A percentile compares a stretch with the other conserved stretches of the same genome.
Conservation (phyloP, 768 basidiomycete species). For the Cyathus striatus region DNA sequence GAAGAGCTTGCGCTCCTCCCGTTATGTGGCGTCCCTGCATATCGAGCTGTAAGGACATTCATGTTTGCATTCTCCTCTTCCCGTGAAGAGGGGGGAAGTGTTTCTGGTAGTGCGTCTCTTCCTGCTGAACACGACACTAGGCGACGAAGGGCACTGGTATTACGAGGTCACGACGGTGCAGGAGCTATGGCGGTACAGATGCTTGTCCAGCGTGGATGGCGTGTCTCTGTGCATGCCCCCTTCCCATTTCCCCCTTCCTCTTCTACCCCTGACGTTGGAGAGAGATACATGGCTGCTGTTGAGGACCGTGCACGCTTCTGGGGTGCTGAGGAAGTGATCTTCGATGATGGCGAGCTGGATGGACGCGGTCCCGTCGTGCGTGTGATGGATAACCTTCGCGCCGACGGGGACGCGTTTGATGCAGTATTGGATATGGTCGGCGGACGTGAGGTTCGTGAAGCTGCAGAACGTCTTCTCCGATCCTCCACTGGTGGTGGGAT, state of each 20-base stretch:
- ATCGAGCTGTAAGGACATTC: conserved; percentile 74
- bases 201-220: conserved; percentile 64
- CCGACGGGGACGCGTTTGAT: conserved; percentile 64
- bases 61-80: conserved; percentile 37
- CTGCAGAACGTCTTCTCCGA: conserved; percentile 56
- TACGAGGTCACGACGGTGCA: conserved; percentile 69
- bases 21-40: conserved; percentile 73
- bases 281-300: conserved; percentile 39
- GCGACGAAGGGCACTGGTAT: conserved; percentile 45
- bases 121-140: conserved; percentile 13
- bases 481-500: conserved; percentile 13
- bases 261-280: conserved; percentile 10
- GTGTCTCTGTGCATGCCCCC: conserved; percentile 66
- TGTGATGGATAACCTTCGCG: conserved; percentile 45
- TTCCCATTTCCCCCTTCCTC: conserved; percentile 20
- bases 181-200: conserved; percentile 79
- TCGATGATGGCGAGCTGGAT: conserved; percentile 53
- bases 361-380: conserved; percentile 43
- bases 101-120: background rate
- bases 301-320: conserved; percentile 56
- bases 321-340: conserved; percentile 77
- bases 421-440: conserved; percentile 82
- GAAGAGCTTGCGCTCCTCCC: conserved; percentile 81
- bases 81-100: conserved; percentile 4
- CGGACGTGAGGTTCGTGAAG: conserved; percentile 76